Percentiles rank a stretch among this genome's conserved stretches.
Conservation (phyloP, 192 early-diverging fungal genomes). For the Coemansia asiatica region DNA sequence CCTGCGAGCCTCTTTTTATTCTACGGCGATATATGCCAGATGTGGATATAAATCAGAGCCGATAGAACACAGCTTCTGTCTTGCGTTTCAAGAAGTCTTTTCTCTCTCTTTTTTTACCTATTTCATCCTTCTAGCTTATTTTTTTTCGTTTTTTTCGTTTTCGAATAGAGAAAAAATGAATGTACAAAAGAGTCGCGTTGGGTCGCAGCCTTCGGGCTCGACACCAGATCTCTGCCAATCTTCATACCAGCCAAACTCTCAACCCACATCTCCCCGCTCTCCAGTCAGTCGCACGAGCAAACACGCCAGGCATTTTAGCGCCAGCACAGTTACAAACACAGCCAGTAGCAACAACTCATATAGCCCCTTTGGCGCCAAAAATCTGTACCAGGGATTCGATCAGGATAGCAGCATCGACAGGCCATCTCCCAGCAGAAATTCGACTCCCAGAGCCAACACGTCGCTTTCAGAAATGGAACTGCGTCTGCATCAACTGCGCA, state of each 20-base stretch:
- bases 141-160: not conserved
- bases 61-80: not conserved
- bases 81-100: not conserved
- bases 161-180: not conserved
- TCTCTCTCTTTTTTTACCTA: not conserved
- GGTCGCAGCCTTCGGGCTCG: conserved; percentile 1
- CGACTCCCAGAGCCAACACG: not conserved
- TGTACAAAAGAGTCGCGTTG: not conserved
- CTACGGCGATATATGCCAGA: not conserved
- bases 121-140: not conserved
- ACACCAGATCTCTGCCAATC: not conserved
- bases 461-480: conserved; percentile 9
- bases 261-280: not conserved
- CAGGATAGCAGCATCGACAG: conserved; percentile 1
- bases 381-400: conserved; percentile 4
- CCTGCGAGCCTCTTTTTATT: no score
- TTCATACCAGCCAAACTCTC: not conserved
- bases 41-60: not conserved
- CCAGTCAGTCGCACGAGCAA: not conserved
- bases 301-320: conserved; percentile 1
- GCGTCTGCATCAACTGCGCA: conserved; percentile 5
- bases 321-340: not conserved
- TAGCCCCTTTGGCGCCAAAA: not conserved
- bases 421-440: not conserved
- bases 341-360: not conserved